Base-by-base conservation (phyloP, 371 early-diverging fungal species). In the Haplosporangium sp. region DNA sequence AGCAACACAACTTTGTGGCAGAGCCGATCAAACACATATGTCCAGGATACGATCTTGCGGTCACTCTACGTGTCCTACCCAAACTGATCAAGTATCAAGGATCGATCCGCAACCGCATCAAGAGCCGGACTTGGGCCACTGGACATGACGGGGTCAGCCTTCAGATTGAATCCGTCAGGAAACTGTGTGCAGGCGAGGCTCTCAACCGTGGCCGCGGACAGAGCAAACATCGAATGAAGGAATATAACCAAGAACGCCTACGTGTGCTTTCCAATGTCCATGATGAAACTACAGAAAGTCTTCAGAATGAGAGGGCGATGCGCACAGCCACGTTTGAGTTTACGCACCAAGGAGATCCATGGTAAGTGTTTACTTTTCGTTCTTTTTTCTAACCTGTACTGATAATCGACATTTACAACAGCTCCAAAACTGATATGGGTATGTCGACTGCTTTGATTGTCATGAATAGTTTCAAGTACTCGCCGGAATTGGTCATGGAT, bases 111-210 rank as follows among this genome's bases (percentile, higher is more conserved):
- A 69, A 92, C 63, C 84, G 86, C n/a, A 71, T 92, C 14, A 84
- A 85, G 60, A 90, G 91, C 57, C 83, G 93, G 21, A 87, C 87
- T 2, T 95, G 94, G 94, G 20, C 62, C 80, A 72, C 69, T 1
- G 77, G 85, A 36, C 95, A 95, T 82, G 92, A 93, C 69, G 95
- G 95, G 13, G 87, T 90, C 59, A 91, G 92, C 59, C 82, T 93
- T 18, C 84, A 80, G 69, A 86, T 95, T n/a, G 90, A 91, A 55
- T 77, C 81, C n/a, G 89, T 92, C 9, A 83, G 84, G 45, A 81
- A 83, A 41, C 46, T 85, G 38, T 55, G 62, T 46, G 69, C 75
- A 55, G 77, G 82, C 20, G 55, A 74, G 55, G 76, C 70, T 13
- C 56, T 74, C 43, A 73, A 79, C 57, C 64, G 71, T 20, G 81